Percentiles rank a stretch among this genome's conserved stretches.
Conservation (phyloP, 1,139 yeast genomes). For the Debaryomyces nepalensis region DNA sequence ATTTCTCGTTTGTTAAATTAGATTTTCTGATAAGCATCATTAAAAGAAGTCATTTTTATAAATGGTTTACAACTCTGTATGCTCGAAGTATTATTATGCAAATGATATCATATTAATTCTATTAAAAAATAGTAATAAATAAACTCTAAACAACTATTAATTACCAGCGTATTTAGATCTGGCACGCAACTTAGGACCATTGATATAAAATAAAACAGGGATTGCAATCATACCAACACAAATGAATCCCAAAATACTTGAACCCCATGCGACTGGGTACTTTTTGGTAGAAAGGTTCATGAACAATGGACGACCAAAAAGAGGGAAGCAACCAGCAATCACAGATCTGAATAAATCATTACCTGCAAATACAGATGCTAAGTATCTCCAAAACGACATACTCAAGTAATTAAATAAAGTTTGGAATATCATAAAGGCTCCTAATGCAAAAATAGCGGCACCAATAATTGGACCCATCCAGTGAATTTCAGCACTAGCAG, state of each 20-base stretch:
- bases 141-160: not conserved
- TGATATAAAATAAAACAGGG: slow-evolving; percentile 51
- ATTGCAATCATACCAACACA: slow-evolving; percentile 46
- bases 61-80: no score
- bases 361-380: slow-evolving; percentile 65
- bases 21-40: no score
- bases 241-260: slow-evolving; percentile 51
- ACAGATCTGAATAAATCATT: slow-evolving; percentile 56
- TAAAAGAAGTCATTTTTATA: no score
- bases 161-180: slow-evolving; percentile 44
- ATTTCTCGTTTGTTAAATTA: no score
- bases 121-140: not conserved
- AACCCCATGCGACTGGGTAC: slow-evolving; percentile 63
- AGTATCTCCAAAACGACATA: slow-evolving; percentile 56
- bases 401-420: slow-evolving; percentile 56
- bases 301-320: slow-evolving; percentile 60
- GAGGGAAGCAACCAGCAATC: slow-evolving; percentile 65
- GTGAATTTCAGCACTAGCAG: slow-evolving; percentile 30
- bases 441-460: slow-evolving; percentile 31
- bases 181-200: slow-evolving; percentile 55
- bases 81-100: not conserved
- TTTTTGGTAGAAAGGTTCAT: slow-evolving; percentile 45
- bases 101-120: not conserved
- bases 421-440: slow-evolving; percentile 39
- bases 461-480: slow-evolving; percentile 42